These are phyloP conservation scores for Lophiotrema nucula DNA, from an alignment of 495 filamentous ascomycete genomes.

Conservation along the genomic window DNA sequence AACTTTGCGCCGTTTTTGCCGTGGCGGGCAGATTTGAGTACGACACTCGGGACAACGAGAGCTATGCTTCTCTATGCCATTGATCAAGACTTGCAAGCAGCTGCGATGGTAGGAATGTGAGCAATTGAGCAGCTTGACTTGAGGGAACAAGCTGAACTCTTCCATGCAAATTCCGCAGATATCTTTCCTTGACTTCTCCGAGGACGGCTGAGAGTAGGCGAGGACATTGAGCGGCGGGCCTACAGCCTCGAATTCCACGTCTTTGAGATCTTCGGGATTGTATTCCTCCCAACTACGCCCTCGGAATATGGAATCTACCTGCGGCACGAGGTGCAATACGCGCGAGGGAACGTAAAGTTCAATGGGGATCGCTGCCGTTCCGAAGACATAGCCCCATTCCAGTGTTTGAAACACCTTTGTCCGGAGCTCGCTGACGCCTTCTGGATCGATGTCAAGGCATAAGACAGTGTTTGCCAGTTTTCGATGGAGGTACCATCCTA, in stretches of 20 bases:
- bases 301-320: not conserved
- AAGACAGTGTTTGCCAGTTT: not conserved
- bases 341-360: too few species aligned
- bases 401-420: not conserved
- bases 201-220: too few species aligned
- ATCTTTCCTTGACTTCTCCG: not conserved
- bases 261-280: not conserved
- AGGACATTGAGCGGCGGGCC: not conserved
- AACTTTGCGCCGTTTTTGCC: too few species aligned
- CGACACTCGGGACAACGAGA: not conserved
- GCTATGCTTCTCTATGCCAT: not conserved
- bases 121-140: not conserved
- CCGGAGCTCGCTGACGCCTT: not conserved
- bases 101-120: not conserved
- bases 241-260: not conserved
- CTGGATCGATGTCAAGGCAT: not conserved
- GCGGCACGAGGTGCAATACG: too few species aligned
- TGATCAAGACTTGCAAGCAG: not conserved
- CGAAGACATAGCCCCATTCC: not conserved
- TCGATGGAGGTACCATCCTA: not conserved
- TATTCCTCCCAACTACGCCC: not conserved
- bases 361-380: too few species aligned
- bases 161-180: not conserved
- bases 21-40: not conserved
- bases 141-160: not conserved